A percentile compares a stretch with the other conserved stretches of the same genome.
Evolutionary conservation across 257 asterid genomes (phyloP).

Genomic region (Thymus quinquecostatus): DNA sequence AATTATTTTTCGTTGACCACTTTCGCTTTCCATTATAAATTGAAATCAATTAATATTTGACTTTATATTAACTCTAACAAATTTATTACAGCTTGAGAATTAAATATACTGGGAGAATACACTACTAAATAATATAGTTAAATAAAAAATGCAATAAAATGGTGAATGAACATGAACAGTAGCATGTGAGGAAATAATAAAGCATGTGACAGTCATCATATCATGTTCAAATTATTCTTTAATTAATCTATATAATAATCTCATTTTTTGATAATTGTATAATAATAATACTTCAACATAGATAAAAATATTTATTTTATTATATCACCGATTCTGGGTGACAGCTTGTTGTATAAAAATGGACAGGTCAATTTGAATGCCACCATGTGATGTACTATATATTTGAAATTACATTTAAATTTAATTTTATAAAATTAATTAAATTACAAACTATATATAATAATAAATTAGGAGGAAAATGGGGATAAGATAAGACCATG

Average conservation of each 20-base stretch:
- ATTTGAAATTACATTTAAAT: not conserved
- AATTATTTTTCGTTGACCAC: too few species aligned
- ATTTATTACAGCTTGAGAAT: too few species aligned
- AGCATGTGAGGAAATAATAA: not conserved
- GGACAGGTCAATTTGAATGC: slow-evolving; percentile 31
- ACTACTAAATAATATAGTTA: too few species aligned
- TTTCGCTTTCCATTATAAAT: not conserved
- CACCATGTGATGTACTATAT: slow-evolving; percentile 29
- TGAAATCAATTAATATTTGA: not conserved
- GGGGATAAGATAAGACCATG: too few species aligned
- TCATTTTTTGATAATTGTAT: not conserved
- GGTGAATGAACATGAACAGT: not conserved
- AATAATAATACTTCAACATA: not conserved
- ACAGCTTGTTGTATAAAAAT: slow-evolving; percentile 30
- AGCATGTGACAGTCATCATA: slow-evolving; percentile 29
- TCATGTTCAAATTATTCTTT: slow-evolving; percentile 8
- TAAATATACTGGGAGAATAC: too few species aligned
- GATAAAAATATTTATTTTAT: slow-evolving; percentile 17
- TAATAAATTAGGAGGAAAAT: too few species aligned
- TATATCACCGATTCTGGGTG: slow-evolving; percentile 21
- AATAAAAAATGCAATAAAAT: too few species aligned
- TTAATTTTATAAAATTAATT: not conserved
- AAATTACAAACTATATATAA: too few species aligned
- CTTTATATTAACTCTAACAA: not conserved
- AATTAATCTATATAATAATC: slow-evolving; percentile 10